phyloP scores from a whole-genome alignment of 805 yeast genomes.

The Ascoidea asiatica region DNA sequence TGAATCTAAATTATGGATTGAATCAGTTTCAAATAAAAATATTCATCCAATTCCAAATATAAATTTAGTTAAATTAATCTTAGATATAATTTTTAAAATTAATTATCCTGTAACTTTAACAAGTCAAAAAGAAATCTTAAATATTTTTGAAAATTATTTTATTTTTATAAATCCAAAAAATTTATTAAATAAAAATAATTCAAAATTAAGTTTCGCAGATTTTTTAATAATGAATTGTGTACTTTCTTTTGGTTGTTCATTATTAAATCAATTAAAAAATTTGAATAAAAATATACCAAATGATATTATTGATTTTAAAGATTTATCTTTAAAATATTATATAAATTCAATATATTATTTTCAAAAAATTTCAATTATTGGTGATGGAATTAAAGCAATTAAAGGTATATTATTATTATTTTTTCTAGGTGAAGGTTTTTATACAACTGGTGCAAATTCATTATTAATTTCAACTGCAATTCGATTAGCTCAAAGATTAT shows the following conservation, averaged over 20 bases:
- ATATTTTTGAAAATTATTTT: background rate
- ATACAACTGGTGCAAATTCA: constrained; percentile 27
- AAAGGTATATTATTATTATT: constrained; percentile 37
- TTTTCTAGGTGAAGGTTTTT: constrained; percentile 20
- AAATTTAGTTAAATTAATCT: background rate
- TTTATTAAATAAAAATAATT: too few species aligned
- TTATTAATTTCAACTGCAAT: constrained; percentile 31
- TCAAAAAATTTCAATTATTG: constrained; percentile 23
- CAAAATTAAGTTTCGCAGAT: background rate
- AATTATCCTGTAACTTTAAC: background rate
- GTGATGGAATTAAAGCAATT: constrained; percentile 29
- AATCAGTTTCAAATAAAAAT: background rate
- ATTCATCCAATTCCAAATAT: background rate
- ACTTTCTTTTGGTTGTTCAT: background rate
- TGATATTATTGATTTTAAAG: background rate
- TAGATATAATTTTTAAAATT: background rate
- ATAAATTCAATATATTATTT: constrained; percentile 31
- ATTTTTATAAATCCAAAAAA: too few species aligned
- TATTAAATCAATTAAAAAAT: background rate
- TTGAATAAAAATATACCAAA: background rate
- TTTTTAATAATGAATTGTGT: background rate
- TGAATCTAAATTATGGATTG: background rate
- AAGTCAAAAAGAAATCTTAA: background rate
- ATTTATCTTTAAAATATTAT: too few species aligned
- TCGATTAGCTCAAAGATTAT: constrained; percentile 42